Base-by-base conservation (phyloP, 768 basidiomycete species). In the Mycena polygramma region DNA sequence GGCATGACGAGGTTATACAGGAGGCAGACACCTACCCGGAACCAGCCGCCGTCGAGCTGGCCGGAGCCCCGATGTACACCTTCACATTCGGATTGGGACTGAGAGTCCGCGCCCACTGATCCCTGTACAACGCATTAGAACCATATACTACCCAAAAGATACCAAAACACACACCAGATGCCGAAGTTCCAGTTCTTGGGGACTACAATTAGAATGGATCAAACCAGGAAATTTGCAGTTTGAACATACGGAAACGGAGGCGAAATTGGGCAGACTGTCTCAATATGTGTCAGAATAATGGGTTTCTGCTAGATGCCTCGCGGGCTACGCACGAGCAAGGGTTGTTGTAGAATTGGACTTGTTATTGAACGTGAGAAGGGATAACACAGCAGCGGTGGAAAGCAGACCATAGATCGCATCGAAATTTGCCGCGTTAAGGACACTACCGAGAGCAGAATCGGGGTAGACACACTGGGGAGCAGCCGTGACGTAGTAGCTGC, bases 391-490 rank as follows among this genome's bases (percentile, higher is more conserved):
- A 49, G 22, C 39, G 24, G 17, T 57, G 41, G 22, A 46, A 17
- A 13, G 74, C 79, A 48, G 69, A 86, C 85, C 91, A 71, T 92
- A 93, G 68, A 94, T 81, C 2, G 91, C 91, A 79, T 94, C 92
- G 71, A 93, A 94, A 7, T 77, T 84, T 14, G 88, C 91, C 0
- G 83, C 74, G 74, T 92, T 88, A 63, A 93, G 81, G 24, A 91
- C 89, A 11, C 82, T 82, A 13, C 89, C 86, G 9, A 93, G 79
- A 54, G 86, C 84, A 9, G 84, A 86, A 75, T 93, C 92, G 4
- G 92, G 91, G 81, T 86, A 94, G 7, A 90, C 89, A 74, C 92
- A 93, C 77, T 84, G 91, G 35, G 88, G 89, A 15, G 89, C 89
- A 49, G 85, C 90, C 63, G 90, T 90, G 59, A 92, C 79, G 74